Evolutionary conservation across 345 rosid genomes (phyloP), one percentile per base, ranked within the genome.

Genomic region (Melastoma malabathricum): DNA sequence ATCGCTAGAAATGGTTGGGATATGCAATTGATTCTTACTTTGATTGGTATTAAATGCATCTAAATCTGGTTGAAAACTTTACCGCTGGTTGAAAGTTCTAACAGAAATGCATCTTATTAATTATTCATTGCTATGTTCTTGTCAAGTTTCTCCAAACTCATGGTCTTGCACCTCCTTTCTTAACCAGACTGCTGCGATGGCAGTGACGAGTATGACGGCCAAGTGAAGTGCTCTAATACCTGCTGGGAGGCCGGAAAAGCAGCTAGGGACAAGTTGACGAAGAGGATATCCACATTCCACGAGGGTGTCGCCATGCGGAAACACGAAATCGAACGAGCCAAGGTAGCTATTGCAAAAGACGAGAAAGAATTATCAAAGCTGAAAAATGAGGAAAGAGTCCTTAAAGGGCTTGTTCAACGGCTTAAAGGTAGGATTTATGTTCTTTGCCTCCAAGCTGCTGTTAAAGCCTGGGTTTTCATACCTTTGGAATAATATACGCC

Each of bases 211-310:
- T 84, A 93, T 56, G 92, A 76, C 56, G 82, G 88, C 53, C 62
- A 68, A 68, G 73, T 78, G 47, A 72, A 75, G 57, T 93, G 99
- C 64, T 59, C 61, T 46, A 83, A 88, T 65, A 76, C 92, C 31
- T 88, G 99, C 71, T 83, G 85, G 97, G 89, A 93, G 66, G 86
- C 89, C 60, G 97, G 99, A 25, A 79, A 83, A 76, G 85, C 76
- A 46, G 95, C 97, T 65, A 60, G 80, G 52, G 77, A 79, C 48
- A 85, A 66, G 57, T 67, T 93, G 75, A 71, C 62, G 70, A 85
- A 78, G 48, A 83, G 73, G 46, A 88, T 85, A 43, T 75, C 77
- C 51, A 78, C 74, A 2, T 83, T 81, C 68, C 68, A 56, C 38
- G 75, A 85, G 51, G 99, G 97, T 45, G 65, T 76, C 58, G 48